A percentile compares a stretch with the other conserved stretches of the same genome.
Conservation (phyloP, 495 filamentous ascomycete genomes). For the Penicillium tannophilum region DNA sequence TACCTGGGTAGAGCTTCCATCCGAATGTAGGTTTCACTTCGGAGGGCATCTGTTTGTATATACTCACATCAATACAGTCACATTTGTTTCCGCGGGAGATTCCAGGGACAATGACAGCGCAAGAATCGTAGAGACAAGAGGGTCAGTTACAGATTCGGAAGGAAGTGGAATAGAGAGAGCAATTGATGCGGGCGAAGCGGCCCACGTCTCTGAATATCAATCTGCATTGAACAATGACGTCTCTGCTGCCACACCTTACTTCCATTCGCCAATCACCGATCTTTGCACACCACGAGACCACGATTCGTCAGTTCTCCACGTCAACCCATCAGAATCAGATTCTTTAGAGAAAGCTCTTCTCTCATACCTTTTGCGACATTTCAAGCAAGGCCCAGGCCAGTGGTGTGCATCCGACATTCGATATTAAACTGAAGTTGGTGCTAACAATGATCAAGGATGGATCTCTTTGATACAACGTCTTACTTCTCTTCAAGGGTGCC, state of each 20-base stretch:
- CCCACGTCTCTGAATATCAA: neutral
- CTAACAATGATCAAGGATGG: slow-evolving; percentile 20
- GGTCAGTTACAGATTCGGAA: neutral
- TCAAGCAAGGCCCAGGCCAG: slow-evolving; percentile 24
- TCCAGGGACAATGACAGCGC: neutral
- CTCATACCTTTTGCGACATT: slow-evolving; percentile 23
- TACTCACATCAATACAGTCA: neutral
- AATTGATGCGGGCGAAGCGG: neutral
- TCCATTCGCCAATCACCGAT: neutral
- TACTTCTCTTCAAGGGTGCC: slow-evolving; percentile 28
- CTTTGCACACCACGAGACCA: neutral
- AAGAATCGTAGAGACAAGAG: neutral
- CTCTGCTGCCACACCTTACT: neutral
- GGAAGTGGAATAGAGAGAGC: neutral
- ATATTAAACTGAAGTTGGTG: neutral
- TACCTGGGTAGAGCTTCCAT: slow-evolving; percentile 12
- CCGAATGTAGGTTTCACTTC: neutral
- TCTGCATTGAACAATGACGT: neutral
- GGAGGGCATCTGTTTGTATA: neutral
- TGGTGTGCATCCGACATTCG: slow-evolving; percentile 13
- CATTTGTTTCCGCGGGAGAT: neutral
- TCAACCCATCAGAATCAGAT: neutral
- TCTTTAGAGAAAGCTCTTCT: slow-evolving; percentile 9
- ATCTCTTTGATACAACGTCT: slow-evolving; percentile 23
- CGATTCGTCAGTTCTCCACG: neutral